Percentiles rank a stretch among this genome's conserved stretches.
phyloP scores from a whole-genome alignment of 2,329 filamentous ascomycete genomes.

The Dactylellina parvicollis region DNA sequence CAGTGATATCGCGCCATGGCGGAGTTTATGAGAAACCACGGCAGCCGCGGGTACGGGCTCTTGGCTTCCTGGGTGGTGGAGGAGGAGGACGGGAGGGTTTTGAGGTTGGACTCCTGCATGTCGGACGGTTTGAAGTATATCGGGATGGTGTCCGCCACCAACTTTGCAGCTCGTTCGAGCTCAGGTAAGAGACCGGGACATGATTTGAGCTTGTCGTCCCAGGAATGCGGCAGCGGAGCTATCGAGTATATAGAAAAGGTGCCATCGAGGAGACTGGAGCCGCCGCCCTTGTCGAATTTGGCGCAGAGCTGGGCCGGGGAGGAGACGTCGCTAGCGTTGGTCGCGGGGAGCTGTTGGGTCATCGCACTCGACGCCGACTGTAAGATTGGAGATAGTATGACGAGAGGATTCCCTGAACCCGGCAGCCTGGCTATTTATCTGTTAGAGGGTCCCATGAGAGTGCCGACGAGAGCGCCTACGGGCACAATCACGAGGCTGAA shows the following conservation, averaged over 20 bases:
- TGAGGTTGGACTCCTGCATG: conserved; percentile 19
- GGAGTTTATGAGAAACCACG: conserved; percentile 44
- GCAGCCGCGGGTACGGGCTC: conserved; percentile 12
- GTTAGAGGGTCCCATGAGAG: too few species aligned
- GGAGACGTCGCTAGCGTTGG: not conserved
- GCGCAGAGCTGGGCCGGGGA: conserved; percentile 36
- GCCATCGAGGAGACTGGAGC: conserved; percentile 4
- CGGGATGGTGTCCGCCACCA: conserved; percentile 19
- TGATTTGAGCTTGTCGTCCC: conserved; percentile 4
- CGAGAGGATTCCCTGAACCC: too few species aligned
- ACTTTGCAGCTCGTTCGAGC: not conserved
- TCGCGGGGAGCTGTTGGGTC: conserved; percentile 1
- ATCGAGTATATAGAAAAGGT: conserved; percentile 43
- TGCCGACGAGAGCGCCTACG: too few species aligned
- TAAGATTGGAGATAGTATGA: too few species aligned
- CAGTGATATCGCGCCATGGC: conserved; percentile 21
- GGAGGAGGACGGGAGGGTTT: conserved; percentile 23
- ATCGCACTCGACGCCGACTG: too few species aligned
- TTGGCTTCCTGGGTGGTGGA: conserved; percentile 1
- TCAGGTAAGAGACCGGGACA: not conserved
- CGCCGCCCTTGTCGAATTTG: conserved; percentile 47
- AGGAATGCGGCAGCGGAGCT: conserved; percentile 4
- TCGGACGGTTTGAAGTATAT: conserved; percentile 23
- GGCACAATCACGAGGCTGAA: too few species aligned
- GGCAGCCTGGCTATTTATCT: not conserved